These are phyloP conservation scores for Shiraia sp. DNA, from an alignment of 2,329 filamentous ascomycete genomes.

Conservation along the genomic window DNA sequence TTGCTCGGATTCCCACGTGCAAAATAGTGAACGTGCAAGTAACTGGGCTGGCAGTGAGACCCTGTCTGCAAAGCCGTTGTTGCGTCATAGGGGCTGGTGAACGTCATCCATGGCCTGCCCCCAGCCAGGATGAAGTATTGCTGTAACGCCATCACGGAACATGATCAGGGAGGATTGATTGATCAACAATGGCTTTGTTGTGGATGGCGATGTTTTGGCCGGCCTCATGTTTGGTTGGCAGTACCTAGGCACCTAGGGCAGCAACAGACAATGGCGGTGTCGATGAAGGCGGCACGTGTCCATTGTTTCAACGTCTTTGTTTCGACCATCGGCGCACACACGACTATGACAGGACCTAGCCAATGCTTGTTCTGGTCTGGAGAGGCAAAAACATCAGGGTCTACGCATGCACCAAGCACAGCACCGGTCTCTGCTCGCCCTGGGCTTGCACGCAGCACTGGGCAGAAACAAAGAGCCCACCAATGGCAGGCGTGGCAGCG, in stretches of 20 bases:
- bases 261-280: too few species aligned
- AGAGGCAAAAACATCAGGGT: too few species aligned
- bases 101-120: constrained; percentile 4
- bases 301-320: constrained; percentile 19
- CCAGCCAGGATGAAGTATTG: not conserved
- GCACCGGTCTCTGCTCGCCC: not conserved
- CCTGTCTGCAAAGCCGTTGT: constrained; percentile 4
- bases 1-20: constrained; percentile 3
- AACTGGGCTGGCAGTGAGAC: not conserved
- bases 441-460: not conserved
- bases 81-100: constrained; percentile 2
- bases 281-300: too few species aligned
- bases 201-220: constrained; percentile 5
- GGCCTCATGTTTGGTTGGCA: constrained; percentile 1
- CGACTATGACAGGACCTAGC: constrained; percentile 5
- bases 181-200: not conserved
- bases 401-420: constrained; percentile 3
- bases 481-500: constrained; percentile 1
- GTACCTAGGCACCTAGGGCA: too few species aligned
- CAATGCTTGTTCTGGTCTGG: constrained; percentile 10
- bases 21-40: not conserved
- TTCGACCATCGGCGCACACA: constrained; percentile 9
- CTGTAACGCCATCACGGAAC: too few species aligned
- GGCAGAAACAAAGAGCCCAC: constrained; percentile 11
- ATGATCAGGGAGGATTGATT: too few species aligned